Evolutionary conservation across 768 basidiomycete genomes (phyloP), one percentile per base, ranked within the genome.

Genomic region (Terana coerulea): DNA sequence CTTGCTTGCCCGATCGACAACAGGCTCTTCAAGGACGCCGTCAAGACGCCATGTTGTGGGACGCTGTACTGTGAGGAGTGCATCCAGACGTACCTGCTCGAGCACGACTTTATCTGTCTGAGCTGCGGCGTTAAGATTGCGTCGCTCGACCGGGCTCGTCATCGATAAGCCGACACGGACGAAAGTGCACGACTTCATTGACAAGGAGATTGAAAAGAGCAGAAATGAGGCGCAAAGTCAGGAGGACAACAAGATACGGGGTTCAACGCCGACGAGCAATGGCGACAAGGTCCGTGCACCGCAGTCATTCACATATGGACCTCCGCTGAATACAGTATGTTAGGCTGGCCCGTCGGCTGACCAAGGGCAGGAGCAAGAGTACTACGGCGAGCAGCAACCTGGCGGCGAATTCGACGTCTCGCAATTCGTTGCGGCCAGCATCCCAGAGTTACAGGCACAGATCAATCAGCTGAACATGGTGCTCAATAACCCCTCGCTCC

Each of bases 1-100:
- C 76, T 99, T 42, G 79, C 83, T 10, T 98, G 95, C 69, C 83
- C 91, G 6, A 86, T 98, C 67, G 95, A 95, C 79, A 86, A 86
- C 70, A 91, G 86, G 73, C 82, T 98, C 28, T 84, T 97, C 68
- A 87, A 88, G 60, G 93, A 98, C 64, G 93, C 95, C 40, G 90
- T 95, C 64, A 88, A 90, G 70, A 95, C 92, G 2, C 95, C 97
- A 2, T 98, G 95, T 70, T 98, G 95, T 74, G 82, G 80, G 59
- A 91, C 86, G 35, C 63, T 79, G 11, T 99, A 90, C 70, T 98
- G 95, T 76, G 95, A 98, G 70, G 95, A 98, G 68, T 98, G 95
- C 72, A 90, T 99, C 56, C 90, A 95, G 67, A 93, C 90, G 36
- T 80, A 95, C 69, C 76, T 99, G 45, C 80, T 95, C 57, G 95